Percentiles rank a stretch among this genome's conserved stretches.
Conservation (phyloP, 108 stramenopile genomes). For the Schizochytrium sp. region DNA sequence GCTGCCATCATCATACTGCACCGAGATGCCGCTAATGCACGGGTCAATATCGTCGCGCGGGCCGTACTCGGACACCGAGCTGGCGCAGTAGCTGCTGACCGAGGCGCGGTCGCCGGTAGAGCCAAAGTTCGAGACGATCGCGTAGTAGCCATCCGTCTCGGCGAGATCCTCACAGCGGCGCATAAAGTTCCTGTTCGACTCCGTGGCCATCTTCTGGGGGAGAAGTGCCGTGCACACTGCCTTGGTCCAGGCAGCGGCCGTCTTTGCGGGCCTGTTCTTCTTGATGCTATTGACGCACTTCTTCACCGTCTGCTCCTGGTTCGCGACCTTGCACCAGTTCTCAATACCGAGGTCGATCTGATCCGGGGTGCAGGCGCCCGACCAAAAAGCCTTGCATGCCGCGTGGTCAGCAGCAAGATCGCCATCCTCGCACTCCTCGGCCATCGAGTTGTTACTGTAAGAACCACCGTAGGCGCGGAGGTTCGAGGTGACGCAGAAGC, state of each 20-base stretch:
- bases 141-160: not conserved
- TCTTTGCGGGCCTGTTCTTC: not conserved
- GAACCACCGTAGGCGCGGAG: not conserved
- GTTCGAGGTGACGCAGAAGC: not conserved
- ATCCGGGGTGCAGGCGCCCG: not conserved
- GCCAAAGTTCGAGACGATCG: not conserved
- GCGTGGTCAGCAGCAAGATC: not conserved
- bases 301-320: not conserved
- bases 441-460: not conserved
- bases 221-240: not conserved
- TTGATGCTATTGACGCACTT: not conserved
- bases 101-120: not conserved
- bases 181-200: not conserved
- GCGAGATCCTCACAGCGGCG: not conserved
- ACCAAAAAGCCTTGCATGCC: not conserved
- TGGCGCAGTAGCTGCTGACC: not conserved
- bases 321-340: not conserved
- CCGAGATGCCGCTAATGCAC: not conserved
- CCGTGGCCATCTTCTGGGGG: not conserved
- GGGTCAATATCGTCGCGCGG: not conserved
- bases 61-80: not conserved
- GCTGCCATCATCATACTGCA: not conserved
- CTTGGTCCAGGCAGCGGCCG: not conserved
- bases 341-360: slow-evolving; percentile 8
- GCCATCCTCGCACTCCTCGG: not conserved